A percentile compares a stretch with the other conserved stretches of the same genome.
phyloP scores from a whole-genome alignment of 2,329 filamentous ascomycete genomes.

The Paracamarosporium sp. region DNA sequence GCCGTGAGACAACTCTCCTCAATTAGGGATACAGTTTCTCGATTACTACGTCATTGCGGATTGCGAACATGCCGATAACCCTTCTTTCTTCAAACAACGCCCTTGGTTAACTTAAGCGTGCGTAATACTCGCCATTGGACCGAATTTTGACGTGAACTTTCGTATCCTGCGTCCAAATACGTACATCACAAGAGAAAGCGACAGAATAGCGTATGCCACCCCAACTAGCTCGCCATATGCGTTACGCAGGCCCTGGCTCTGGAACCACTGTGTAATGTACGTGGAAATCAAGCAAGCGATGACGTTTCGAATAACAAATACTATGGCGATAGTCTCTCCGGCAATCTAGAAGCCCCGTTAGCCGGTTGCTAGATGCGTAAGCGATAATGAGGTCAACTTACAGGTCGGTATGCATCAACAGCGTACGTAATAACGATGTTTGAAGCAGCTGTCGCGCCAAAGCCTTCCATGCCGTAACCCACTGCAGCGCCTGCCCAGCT shows the following conservation, averaged over 20 bases:
- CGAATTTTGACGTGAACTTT: constrained; percentile 1
- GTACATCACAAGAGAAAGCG: neutral
- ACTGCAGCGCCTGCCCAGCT: constrained; percentile 1
- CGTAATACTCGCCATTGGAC: neutral
- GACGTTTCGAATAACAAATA: constrained; percentile 3
- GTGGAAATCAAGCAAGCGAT: constrained; percentile 6
- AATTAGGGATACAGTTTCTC: neutral
- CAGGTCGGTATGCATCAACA: constrained; percentile 3
- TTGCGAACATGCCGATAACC: neutral
- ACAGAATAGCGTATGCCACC: neutral
- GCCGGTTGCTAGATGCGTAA: neutral
- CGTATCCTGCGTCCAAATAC: neutral
- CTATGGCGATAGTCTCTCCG: neutral
- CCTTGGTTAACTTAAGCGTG: neutral
- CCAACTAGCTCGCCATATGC: constrained; percentile 5
- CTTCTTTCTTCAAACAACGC: neutral
- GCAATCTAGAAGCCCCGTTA: neutral
- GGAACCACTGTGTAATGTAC: constrained; percentile 3
- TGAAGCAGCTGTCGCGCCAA: neutral
- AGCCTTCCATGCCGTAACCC: constrained; percentile 5
- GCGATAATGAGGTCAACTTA: neutral
- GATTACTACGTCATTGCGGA: neutral
- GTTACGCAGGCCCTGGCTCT: neutral
- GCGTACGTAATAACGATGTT: constrained; percentile 2
- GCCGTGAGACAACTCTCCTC: neutral